phyloP scores from a whole-genome alignment of 2,329 filamentous ascomycete genomes.

The Zasmidium angulare region DNA sequence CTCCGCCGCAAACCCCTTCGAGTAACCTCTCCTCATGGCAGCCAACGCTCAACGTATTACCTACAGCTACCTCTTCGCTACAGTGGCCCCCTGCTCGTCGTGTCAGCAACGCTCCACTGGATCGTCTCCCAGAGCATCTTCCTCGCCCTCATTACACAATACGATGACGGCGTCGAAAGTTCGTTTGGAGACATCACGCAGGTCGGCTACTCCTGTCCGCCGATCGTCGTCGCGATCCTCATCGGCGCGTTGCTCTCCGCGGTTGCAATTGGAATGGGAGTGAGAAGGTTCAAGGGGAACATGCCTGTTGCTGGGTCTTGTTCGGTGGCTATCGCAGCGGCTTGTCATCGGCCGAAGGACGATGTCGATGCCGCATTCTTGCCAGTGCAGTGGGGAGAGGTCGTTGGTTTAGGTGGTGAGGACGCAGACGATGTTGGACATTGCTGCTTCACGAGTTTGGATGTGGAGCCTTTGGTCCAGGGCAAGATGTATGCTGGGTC shows the following conservation, averaged over 20 bases:
- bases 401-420: not conserved
- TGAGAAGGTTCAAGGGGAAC: conserved; percentile 1
- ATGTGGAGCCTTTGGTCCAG: not conserved
- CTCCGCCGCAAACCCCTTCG: conserved; percentile 35
- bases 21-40: conserved; percentile 37
- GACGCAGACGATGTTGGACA: conserved; percentile 1
- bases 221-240: conserved; percentile 12
- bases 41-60: conserved; percentile 44
- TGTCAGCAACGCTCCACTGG: conserved; percentile 43
- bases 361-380: conserved; percentile 7
- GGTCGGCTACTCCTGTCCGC: conserved; percentile 15
- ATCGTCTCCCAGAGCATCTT: conserved; percentile 48
- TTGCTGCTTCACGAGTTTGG: conserved; percentile 10
- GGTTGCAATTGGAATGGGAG: conserved; percentile 8
- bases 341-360: conserved; percentile 8
- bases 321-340: conserved; percentile 6
- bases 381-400: conserved; percentile 7
- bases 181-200: conserved; percentile 1
- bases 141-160: conserved; percentile 36
- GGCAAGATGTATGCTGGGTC: conserved; percentile 3
- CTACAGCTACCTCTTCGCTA: conserved; percentile 43
- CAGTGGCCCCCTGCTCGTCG: conserved; percentile 38
- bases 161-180: conserved; percentile 6
- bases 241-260: conserved; percentile 5
- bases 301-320: conserved; percentile 10